These are phyloP conservation scores for Plenodomus biglobosus DNA, from an alignment of 2,329 filamentous ascomycete species.

Conservation along the genomic window DNA sequence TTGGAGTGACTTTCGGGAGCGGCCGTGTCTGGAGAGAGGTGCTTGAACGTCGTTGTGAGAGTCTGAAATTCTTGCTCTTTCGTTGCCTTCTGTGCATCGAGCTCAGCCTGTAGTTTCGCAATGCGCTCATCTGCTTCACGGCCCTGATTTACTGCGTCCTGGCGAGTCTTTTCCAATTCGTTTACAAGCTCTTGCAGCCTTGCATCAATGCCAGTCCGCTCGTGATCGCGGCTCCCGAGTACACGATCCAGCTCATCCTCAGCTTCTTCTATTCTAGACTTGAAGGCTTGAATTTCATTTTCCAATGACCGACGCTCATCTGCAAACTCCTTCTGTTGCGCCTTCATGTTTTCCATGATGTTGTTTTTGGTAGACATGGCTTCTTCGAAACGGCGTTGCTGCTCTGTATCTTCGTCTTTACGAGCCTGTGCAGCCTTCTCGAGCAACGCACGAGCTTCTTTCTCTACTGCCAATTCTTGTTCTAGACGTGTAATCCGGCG, in stretches of 20 bases:
- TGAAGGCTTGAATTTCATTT: slow-evolving; percentile 74
- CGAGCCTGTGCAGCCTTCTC: slow-evolving; percentile 69
- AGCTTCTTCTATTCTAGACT: slow-evolving; percentile 77
- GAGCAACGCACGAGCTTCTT: slow-evolving; percentile 64
- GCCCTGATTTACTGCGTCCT: slow-evolving; percentile 53
- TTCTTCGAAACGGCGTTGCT: slow-evolving; percentile 74
- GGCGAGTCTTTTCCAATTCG: slow-evolving; percentile 66
- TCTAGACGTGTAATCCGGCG: slow-evolving; percentile 70
- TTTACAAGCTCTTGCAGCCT: slow-evolving; percentile 67
- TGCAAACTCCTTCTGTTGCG: slow-evolving; percentile 83
- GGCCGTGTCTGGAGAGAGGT: slow-evolving; percentile 40
- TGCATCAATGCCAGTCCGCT: slow-evolving; percentile 70
- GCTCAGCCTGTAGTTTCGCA: slow-evolving; percentile 59
- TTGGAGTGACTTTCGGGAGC: slow-evolving; percentile 43
- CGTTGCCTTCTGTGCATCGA: slow-evolving; percentile 54
- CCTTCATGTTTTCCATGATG: slow-evolving; percentile 90
- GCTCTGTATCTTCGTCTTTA: slow-evolving; percentile 58
- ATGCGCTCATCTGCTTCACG: slow-evolving; percentile 46
- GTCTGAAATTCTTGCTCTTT: slow-evolving; percentile 32
- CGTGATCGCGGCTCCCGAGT: slow-evolving; percentile 79
- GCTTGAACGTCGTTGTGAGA: slow-evolving; percentile 40
- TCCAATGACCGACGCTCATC: slow-evolving; percentile 83
- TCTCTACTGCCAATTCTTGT: slow-evolving; percentile 73
- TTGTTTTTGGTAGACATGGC: slow-evolving; percentile 91
- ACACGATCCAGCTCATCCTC: slow-evolving; percentile 91